Conservation (phyloP, 441 rosid genomes). For the Geranium incanum region DNA sequence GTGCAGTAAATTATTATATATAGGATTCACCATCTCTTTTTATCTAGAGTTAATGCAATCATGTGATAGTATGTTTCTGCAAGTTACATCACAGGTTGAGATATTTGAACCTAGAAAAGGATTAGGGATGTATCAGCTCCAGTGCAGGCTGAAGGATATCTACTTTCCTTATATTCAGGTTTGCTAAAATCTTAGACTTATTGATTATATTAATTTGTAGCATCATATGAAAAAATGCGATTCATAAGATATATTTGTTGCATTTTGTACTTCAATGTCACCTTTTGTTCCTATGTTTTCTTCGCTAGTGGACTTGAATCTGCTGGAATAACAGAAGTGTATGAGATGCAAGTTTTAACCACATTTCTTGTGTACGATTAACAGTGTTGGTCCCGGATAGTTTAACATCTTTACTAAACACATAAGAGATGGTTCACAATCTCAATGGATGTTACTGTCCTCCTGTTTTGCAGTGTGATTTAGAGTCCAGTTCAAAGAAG, state of each 20-base stretch:
- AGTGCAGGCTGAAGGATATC: constrained; percentile 70
- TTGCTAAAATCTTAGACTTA: background rate
- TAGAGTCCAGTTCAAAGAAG: constrained; percentile 37
- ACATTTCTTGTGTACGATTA: background rate
- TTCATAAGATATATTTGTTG: background rate
- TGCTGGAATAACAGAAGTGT: background rate
- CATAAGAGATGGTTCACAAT: background rate
- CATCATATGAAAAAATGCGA: background rate
- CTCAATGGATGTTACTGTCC: constrained; percentile 11
- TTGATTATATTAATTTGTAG: background rate
- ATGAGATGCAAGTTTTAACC: background rate
- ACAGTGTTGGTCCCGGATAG: background rate
- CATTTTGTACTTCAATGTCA: background rate
- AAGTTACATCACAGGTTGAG: constrained; percentile 44
- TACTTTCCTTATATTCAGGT: constrained; percentile 85
- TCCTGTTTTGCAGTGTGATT: constrained; percentile 55
- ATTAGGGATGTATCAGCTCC: constrained; percentile 36
- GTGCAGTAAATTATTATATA: background rate
- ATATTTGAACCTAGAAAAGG: constrained; percentile 35
- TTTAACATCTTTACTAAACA: background rate
- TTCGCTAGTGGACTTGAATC: background rate
- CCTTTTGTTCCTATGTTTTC: background rate
- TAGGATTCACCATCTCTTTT: background rate
- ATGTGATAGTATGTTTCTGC: background rate
- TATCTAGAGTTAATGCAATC: background rate